phyloP scores from a whole-genome alignment of 1,139 yeast genomes.

The Meyerozyma smithsonii region DNA sequence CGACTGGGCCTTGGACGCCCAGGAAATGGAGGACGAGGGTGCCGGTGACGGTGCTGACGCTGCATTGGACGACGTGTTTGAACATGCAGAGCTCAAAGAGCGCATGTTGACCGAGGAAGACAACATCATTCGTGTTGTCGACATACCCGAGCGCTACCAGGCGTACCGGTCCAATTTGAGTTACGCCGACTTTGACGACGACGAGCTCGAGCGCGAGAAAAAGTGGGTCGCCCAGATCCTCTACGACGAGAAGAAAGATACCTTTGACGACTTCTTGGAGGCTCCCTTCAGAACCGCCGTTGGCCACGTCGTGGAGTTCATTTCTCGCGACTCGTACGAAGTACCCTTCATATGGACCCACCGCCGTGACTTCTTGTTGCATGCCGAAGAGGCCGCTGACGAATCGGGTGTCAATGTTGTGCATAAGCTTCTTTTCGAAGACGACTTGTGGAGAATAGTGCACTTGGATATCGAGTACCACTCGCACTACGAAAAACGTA shows the following conservation, averaged over 20 bases:
- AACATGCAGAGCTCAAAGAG: conserved; percentile 86
- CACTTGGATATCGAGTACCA: conserved; percentile 86
- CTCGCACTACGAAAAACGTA: conserved; percentile 73
- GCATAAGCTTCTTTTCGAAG: conserved; percentile 61
- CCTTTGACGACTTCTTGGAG: conserved; percentile 36
- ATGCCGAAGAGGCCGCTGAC: conserved; percentile 49
- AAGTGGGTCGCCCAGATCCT: conserved; percentile 69
- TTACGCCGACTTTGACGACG: conserved; percentile 61
- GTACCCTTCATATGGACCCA: conserved; percentile 97
- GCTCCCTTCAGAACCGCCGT: conserved; percentile 69
- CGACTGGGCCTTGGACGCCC: conserved; percentile 96
- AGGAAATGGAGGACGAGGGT: conserved; percentile 63
- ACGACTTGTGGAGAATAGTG: conserved; percentile 89
- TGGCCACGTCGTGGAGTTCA: conserved; percentile 70
- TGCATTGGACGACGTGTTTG: conserved; percentile 83
- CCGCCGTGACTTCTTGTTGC: conserved; percentile 79
- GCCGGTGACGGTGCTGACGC: conserved; percentile 50
- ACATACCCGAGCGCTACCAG: conserved; percentile 91
- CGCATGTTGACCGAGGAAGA: conserved; percentile 91
- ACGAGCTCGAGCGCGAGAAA: conserved; percentile 68
- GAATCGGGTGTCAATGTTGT: conserved; percentile 47
- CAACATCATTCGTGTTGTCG: conserved; percentile 79
- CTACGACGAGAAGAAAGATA: conserved; percentile 45
- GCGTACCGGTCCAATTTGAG: conserved; percentile 60
- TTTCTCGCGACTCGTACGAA: conserved; percentile 75